Evolutionary conservation across 345 rosid species (phyloP).

Genomic region (Citrus sinensis): DNA sequence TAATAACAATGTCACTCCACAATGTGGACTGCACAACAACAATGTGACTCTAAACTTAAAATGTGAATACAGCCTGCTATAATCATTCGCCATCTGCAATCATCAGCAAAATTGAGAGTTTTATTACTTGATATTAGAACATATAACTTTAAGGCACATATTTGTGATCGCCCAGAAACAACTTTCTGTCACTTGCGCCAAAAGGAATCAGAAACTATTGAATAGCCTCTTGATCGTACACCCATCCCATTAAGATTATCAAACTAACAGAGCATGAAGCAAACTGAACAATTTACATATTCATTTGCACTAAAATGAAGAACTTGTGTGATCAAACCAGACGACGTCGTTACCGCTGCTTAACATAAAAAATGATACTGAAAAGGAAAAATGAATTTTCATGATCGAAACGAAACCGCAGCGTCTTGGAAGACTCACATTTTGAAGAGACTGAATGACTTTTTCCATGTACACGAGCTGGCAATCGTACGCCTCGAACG

Average conservation of each 20-base stretch:
- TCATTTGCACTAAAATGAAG: not conserved
- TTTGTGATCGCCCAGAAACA: not conserved
- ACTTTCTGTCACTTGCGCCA: not conserved
- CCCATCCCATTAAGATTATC: too few species aligned
- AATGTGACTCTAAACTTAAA: too few species aligned
- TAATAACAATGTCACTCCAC: not conserved
- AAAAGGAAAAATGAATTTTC: not conserved
- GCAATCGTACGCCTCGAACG: conserved; percentile 85
- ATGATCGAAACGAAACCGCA: not conserved
- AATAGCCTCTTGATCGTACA: conserved; percentile 1
- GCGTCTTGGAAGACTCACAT: conserved; percentile 32
- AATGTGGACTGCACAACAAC: not conserved
- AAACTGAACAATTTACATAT: not conserved
- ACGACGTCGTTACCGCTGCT: not conserved
- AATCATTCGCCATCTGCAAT: not conserved
- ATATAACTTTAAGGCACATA: not conserved
- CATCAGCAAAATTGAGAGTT: not conserved
- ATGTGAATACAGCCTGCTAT: not conserved
- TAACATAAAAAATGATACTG: not conserved
- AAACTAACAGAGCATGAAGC: not conserved
- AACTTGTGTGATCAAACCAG: not conserved
- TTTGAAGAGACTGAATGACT: conserved; percentile 85
- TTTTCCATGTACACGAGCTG: conserved; percentile 94
- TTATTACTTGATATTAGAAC: not conserved
- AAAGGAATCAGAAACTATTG: not conserved